Conservation (phyloP, 2,329 filamentous ascomycete genomes). For the Cercospora citrullina region DNA sequence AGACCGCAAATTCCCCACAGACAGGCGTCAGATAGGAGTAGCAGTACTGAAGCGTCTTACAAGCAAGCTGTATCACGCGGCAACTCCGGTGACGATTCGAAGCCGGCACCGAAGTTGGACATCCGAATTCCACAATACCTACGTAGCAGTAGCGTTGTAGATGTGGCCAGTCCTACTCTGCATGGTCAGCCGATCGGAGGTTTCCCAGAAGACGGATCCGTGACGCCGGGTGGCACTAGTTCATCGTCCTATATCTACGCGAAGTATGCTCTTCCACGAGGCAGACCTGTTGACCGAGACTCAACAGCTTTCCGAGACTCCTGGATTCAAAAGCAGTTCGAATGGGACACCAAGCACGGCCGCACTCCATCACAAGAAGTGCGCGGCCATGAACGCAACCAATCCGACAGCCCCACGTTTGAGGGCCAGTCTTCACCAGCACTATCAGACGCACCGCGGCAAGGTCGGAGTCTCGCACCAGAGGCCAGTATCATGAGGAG, state of each 20-base stretch:
- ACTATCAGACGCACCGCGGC: slow-evolving; percentile 20
- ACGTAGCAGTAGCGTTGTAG: not conserved
- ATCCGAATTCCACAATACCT: not conserved
- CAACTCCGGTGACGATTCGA: slow-evolving; percentile 40
- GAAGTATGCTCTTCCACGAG: slow-evolving; percentile 79
- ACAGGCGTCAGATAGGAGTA: slow-evolving; percentile 33
- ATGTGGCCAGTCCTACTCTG: slow-evolving; percentile 19
- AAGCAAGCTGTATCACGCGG: slow-evolving; percentile 38
- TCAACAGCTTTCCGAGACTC: slow-evolving; percentile 60
- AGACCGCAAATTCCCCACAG: slow-evolving; percentile 27
- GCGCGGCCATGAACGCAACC: slow-evolving; percentile 24
- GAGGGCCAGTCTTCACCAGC: slow-evolving; percentile 17
- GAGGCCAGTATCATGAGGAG: slow-evolving; percentile 29
- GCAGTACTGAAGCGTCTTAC: slow-evolving; percentile 30
- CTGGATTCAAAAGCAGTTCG: slow-evolving; percentile 52
- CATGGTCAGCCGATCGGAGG: slow-evolving; percentile 11
- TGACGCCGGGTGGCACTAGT: slow-evolving; percentile 21
- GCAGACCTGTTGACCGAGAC: slow-evolving; percentile 72
- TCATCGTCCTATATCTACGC: slow-evolving; percentile 80
- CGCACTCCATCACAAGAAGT: slow-evolving; percentile 3
- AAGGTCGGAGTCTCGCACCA: slow-evolving; percentile 21
- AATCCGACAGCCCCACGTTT: slow-evolving; percentile 21
- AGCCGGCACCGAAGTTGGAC: slow-evolving; percentile 6
- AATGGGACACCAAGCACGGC: slow-evolving; percentile 55
- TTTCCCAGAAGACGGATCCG: slow-evolving; percentile 2